phyloP scores from a whole-genome alignment of 345 rosid species.

The Crucihimalaya himalaica region DNA sequence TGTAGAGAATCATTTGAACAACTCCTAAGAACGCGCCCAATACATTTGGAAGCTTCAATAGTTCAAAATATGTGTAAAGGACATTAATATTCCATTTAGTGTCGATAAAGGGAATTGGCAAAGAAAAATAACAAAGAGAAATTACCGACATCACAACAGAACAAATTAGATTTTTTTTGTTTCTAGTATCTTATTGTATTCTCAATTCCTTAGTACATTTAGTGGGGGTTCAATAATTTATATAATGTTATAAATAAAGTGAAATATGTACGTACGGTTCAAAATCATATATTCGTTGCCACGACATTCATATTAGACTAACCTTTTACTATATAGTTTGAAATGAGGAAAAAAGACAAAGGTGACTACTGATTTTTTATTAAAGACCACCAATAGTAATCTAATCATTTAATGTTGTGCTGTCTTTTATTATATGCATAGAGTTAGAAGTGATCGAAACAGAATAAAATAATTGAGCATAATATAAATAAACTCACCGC shows the following conservation, averaged over 20 bases:
- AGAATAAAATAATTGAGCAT: neutral
- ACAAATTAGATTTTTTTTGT: slow-evolving; percentile 27
- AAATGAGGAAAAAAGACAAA: slow-evolving; percentile 23
- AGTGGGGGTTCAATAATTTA: slow-evolving; percentile 24
- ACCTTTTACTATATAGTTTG: neutral
- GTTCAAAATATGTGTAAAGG: slow-evolving; percentile 11
- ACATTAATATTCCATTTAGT: slow-evolving; percentile 34
- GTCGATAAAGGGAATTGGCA: slow-evolving; percentile 12
- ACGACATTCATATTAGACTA: slow-evolving; percentile 18
- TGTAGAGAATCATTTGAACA: slow-evolving; percentile 57
- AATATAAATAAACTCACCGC: slow-evolving; percentile 37
- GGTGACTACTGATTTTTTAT: slow-evolving; percentile 27
- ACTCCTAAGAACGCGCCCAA: slow-evolving; percentile 53
- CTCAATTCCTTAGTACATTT: slow-evolving; percentile 6
- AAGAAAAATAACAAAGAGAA: neutral
- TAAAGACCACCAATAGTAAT: slow-evolving; percentile 22
- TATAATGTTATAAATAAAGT: slow-evolving; percentile 15
- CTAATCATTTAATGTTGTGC: slow-evolving; percentile 23
- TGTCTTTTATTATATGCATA: slow-evolving; percentile 26
- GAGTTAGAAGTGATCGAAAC: neutral
- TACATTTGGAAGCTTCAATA: slow-evolving; percentile 54
- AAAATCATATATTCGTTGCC: slow-evolving; percentile 35
- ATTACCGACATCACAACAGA: slow-evolving; percentile 33
- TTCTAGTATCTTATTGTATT: slow-evolving; percentile 13
- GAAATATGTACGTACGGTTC: slow-evolving; percentile 21